Evolutionary conservation across 331 rosid genomes (phyloP).

Genomic region (Stylosanthes scabra): DNA sequence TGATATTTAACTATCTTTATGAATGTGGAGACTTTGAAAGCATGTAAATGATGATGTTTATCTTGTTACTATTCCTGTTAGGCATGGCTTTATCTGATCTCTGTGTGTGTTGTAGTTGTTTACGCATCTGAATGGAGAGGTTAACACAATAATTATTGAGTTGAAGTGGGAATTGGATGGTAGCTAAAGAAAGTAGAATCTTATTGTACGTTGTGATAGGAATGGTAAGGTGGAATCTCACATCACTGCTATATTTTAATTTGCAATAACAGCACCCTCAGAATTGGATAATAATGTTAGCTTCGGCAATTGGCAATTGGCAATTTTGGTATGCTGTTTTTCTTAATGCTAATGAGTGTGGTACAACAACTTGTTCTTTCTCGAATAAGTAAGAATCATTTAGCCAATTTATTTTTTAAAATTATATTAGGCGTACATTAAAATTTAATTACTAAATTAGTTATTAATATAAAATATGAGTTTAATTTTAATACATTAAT

Average conservation of each 20-base stretch:
- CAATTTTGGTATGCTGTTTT: not conserved
- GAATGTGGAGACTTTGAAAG: no score
- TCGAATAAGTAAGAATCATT: not conserved
- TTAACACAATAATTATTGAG: not conserved
- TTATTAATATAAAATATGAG: no score
- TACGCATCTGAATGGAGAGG: not conserved
- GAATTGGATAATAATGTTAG: not conserved
- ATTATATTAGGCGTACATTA: no score
- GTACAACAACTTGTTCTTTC: not conserved
- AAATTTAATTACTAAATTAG: no score
- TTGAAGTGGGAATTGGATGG: not conserved
- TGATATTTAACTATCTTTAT: no score
- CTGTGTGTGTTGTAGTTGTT: not conserved
- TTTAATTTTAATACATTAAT: no score
- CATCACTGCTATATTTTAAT: not conserved
- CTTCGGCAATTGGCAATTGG: no score
- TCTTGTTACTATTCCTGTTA: not conserved
- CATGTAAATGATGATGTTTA: not conserved
- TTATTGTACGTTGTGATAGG: slow-evolving; percentile 13
- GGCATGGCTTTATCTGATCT: not conserved
- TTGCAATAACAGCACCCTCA: not conserved
- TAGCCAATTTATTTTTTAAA: not conserved
- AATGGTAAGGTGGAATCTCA: not conserved
- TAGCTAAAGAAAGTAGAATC: slow-evolving; percentile 4
- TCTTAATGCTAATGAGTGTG: not conserved